Evolutionary conservation across 2,329 filamentous ascomycete species (phyloP).

Genomic region (Ustulina deusta): DNA sequence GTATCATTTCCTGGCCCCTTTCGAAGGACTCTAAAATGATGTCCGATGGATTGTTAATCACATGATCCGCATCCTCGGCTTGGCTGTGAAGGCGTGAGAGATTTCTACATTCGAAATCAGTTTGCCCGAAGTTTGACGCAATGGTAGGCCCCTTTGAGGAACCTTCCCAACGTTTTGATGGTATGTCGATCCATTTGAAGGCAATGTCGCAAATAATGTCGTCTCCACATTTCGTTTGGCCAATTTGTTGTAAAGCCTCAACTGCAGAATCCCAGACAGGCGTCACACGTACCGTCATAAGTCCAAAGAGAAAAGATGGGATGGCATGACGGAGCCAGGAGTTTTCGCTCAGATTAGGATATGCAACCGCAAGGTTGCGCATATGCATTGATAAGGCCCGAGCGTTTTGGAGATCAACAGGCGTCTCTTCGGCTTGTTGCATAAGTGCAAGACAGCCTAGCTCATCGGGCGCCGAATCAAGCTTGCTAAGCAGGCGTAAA

Average conservation of each 20-base stretch:
- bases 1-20: constrained; percentile 67
- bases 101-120: constrained; percentile 89
- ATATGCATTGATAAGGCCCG: constrained; percentile 87
- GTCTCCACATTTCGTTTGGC: constrained; percentile 77
- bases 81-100: constrained; percentile 68
- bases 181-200: constrained; percentile 79
- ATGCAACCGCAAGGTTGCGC: constrained; percentile 77
- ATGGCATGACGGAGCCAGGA: constrained; percentile 78
- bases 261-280: constrained; percentile 90
- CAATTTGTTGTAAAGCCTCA: constrained; percentile 79
- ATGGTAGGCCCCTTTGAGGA: constrained; percentile 52
- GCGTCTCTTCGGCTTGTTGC: constrained; percentile 82
- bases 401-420: constrained; percentile 79
- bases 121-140: constrained; percentile 59
- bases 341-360: constrained; percentile 68
- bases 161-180: constrained; percentile 67
- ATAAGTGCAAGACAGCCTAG: constrained; percentile 71
- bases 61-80: constrained; percentile 64
- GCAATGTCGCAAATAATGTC: constrained; percentile 76
- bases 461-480: constrained; percentile 65
- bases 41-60: constrained; percentile 65
- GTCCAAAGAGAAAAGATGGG: constrained; percentile 86
- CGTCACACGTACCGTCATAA: constrained; percentile 86
- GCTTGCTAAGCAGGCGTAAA: constrained; percentile 75
- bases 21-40: constrained; percentile 74